These are phyloP conservation scores for Citrus mangshanensis DNA, from an alignment of 345 rosid species.

Conservation along the genomic window DNA sequence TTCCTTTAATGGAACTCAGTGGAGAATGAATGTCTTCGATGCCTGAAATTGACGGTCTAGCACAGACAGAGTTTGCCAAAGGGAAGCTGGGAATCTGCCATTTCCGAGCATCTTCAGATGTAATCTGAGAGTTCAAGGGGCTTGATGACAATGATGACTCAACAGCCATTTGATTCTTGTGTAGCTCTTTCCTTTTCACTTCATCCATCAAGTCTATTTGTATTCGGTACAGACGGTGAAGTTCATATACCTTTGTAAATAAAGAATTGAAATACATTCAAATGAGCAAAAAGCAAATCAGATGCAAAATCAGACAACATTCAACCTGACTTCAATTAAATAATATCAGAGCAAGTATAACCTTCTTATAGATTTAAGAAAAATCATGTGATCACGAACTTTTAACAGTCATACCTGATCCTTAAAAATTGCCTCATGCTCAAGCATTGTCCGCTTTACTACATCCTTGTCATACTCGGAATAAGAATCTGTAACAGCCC, in stretches of 20 bases:
- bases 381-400: slow-evolving; percentile 1
- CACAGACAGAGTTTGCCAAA: slow-evolving; percentile 45
- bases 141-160: slow-evolving; percentile 56
- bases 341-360: slow-evolving; percentile 12
- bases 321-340: slow-evolving; percentile 15
- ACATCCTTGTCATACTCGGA: slow-evolving; percentile 49
- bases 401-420: slow-evolving; percentile 53
- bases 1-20: slow-evolving; percentile 48
- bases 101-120: slow-evolving; percentile 57
- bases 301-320: slow-evolving; percentile 21
- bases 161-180: slow-evolving; percentile 27
- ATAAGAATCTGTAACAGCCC: slow-evolving; percentile 41
- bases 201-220: slow-evolving; percentile 72
- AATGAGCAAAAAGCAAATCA: slow-evolving; percentile 20
- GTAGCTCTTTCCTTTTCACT: slow-evolving; percentile 49
- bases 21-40: slow-evolving; percentile 53
- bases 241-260: slow-evolving; percentile 50
- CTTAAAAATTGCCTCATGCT: slow-evolving; percentile 83
- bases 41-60: slow-evolving; percentile 46
- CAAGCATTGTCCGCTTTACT: slow-evolving; percentile 72
- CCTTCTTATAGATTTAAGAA: not conserved
- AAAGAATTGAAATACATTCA: slow-evolving; percentile 13
- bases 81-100: slow-evolving; percentile 69
- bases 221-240: slow-evolving; percentile 64
- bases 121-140: slow-evolving; percentile 52